A percentile compares a stretch with the other conserved stretches of the same genome.
Conservation (phyloP, 495 filamentous ascomycete genomes). For the Pseudoneurospora amorphoporcata region DNA sequence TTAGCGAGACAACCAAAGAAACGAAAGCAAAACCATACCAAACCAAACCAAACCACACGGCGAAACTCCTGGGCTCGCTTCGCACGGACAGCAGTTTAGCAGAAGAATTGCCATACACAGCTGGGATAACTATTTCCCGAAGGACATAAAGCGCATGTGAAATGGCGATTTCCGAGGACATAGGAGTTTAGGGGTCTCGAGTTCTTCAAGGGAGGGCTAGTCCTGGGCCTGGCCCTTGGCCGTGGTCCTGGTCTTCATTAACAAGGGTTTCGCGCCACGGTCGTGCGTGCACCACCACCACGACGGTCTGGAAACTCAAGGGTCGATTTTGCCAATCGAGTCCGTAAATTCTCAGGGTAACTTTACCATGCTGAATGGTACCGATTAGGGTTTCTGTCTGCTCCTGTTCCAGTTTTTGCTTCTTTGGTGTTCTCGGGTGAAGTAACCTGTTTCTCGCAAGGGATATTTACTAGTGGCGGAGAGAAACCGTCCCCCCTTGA, state of each 20-base stretch:
- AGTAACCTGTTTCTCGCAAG: background rate
- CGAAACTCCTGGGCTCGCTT: background rate
- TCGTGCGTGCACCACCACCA: background rate
- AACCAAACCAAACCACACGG: background rate
- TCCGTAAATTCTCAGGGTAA: background rate
- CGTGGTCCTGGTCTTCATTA: background rate
- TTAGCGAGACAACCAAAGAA: background rate
- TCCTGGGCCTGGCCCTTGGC: background rate
- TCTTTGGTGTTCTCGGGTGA: background rate
- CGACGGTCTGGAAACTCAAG: background rate
- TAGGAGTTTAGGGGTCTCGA: background rate
- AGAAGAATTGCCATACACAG: background rate
- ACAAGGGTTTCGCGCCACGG: background rate
- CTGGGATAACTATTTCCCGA: background rate
- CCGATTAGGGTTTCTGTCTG: background rate
- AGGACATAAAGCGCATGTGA: background rate
- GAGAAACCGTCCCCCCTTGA: background rate
- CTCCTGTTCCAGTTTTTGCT: background rate
- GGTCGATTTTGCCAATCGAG: background rate
- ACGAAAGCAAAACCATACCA: background rate
- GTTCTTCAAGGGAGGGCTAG: background rate
- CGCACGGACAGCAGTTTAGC: background rate
- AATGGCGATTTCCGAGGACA: background rate
- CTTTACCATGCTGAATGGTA: background rate
- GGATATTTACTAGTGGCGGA: background rate